phyloP scores from a whole-genome alignment of 179 eudicot species.

The Amaranthus tricolor region DNA sequence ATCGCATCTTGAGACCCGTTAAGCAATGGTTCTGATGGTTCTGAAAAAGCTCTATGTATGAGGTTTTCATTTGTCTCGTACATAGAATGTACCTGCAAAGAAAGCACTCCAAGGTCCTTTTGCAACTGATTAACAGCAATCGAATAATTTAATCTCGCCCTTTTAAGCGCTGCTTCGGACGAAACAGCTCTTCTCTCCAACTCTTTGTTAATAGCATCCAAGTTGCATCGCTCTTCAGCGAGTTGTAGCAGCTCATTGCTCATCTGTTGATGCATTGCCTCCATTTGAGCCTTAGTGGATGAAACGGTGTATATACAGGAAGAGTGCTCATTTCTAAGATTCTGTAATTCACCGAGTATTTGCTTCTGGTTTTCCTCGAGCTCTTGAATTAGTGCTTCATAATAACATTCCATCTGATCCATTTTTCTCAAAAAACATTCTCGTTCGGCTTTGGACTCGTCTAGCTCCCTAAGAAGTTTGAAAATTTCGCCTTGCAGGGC shows the following conservation, averaged over 20 bases:
- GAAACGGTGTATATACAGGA: constrained; percentile 65
- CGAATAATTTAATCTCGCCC: constrained; percentile 86
- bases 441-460: constrained; percentile 70
- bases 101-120: constrained; percentile 85
- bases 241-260: constrained; percentile 56
- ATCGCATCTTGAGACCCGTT: constrained; percentile 31
- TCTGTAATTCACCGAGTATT: constrained; percentile 79
- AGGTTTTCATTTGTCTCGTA: constrained; percentile 88
- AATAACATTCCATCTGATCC: constrained; percentile 97
- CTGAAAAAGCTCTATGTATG: constrained; percentile 62
- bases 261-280: constrained; percentile 65
- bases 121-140: constrained; percentile 89
- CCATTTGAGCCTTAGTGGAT: constrained; percentile 62
- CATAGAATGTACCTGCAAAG: constrained; percentile 86
- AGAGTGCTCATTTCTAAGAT: constrained; percentile 78
- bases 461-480: constrained; percentile 74
- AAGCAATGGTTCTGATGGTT: constrained; percentile 41
- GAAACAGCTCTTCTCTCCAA: constrained; percentile 74
- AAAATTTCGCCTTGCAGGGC: constrained; percentile 68
- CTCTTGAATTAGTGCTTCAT: constrained; percentile 94
- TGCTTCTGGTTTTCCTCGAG: constrained; percentile 92
- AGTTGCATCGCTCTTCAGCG: constrained; percentile 55
- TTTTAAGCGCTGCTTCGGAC: constrained; percentile 77
- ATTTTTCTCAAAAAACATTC: constrained; percentile 67
- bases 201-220: constrained; percentile 63